Evolutionary conservation across 768 basidiomycete genomes (phyloP).

Genomic region (Hericium alpestre): DNA sequence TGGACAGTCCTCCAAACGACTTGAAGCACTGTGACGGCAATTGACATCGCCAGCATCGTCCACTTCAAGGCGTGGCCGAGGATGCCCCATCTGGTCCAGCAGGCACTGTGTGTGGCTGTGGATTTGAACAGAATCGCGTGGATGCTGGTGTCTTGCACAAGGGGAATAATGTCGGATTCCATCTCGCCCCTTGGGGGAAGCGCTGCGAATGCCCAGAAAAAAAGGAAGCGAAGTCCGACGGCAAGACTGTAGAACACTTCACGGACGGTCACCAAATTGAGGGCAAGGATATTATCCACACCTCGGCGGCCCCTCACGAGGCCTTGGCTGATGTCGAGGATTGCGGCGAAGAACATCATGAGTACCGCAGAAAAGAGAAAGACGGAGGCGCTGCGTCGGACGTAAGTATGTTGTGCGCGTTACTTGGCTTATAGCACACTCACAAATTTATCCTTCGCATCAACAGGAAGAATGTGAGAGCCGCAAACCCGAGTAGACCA

Average conservation of each 20-base stretch:
- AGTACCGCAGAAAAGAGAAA: conserved; percentile 50
- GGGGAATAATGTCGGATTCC: conserved; percentile 9
- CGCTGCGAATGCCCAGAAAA: conserved; percentile 59
- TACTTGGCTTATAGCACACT: neutral
- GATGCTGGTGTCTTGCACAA: conserved; percentile 9
- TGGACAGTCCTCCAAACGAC: conserved; percentile 48
- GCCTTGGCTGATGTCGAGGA: conserved; percentile 51
- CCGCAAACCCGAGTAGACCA: conserved; percentile 20
- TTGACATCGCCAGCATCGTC: conserved; percentile 32
- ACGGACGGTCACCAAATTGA: conserved; percentile 37
- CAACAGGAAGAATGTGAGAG: conserved; percentile 18
- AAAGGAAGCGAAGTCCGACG: conserved; percentile 49
- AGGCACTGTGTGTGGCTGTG: conserved; percentile 38
- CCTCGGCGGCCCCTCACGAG: conserved; percentile 29
- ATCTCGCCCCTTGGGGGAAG: conserved; percentile 40
- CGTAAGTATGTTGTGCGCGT: neutral
- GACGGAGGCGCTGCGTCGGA: conserved; percentile 23
- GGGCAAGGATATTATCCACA: conserved; percentile 13
- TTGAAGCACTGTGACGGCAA: conserved; percentile 46
- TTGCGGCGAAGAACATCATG: conserved; percentile 49
- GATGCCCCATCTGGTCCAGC: conserved; percentile 57
- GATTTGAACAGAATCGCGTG: conserved; percentile 6
- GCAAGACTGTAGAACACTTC: conserved; percentile 52
- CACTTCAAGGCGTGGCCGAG: conserved; percentile 44
- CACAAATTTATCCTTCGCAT: conserved; percentile 13